A percentile compares a stretch with the other conserved stretches of the same genome.
These are phyloP conservation scores for Phaeosphaeria sp. DNA, from an alignment of 2,329 filamentous ascomycete species.

Conservation along the genomic window DNA sequence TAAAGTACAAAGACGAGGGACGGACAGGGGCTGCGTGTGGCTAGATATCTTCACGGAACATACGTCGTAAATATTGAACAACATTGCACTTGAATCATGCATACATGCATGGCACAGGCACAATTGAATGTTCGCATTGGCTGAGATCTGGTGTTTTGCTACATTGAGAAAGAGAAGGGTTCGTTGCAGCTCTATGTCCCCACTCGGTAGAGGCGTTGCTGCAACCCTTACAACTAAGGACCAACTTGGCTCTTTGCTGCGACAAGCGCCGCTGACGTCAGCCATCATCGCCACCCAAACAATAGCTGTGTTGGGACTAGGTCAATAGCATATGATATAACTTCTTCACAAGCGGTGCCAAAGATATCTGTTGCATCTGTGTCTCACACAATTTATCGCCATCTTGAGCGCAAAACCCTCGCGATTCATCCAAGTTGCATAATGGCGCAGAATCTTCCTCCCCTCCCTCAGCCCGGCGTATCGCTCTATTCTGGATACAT, in stretches of 20 bases:
- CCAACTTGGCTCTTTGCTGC: not conserved
- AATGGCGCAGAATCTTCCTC: constrained; percentile 11
- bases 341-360: not conserved
- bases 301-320: not conserved
- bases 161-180: not conserved
- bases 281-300: not conserved
- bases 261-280: not conserved
- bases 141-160: not conserved
- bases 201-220: not conserved
- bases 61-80: not conserved
- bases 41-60: not conserved
- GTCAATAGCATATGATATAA: not conserved
- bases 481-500: constrained; percentile 19
- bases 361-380: not conserved
- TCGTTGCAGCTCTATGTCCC: not conserved
- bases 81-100: not conserved
- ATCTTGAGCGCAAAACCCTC: too few relatives aligned
- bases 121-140: not conserved
- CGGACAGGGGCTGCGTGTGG: not conserved
- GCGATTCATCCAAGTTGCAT: not conserved
- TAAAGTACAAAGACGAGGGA: not conserved
- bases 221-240: not conserved
- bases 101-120: not conserved
- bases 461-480: constrained; percentile 23
- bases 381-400: not conserved